These are phyloP conservation scores for Chlorella sp. DNA, from an alignment of 139 green algal species.

Conservation along the genomic window DNA sequence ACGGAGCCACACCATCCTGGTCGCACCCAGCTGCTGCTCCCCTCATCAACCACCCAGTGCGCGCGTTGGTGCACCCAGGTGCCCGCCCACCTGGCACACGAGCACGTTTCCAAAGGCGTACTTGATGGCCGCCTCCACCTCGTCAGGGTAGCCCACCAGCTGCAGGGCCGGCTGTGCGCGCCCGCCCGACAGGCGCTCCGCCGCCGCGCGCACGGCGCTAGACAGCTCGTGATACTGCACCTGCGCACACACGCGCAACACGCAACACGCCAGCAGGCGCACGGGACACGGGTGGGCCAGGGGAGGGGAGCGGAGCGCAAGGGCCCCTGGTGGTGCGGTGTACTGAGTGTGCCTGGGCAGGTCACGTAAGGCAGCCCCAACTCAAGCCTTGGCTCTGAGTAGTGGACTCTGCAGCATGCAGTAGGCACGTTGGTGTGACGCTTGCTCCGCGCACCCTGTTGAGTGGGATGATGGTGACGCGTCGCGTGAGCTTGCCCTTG, in stretches of 20 bases:
- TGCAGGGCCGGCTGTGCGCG: slow-evolving; percentile 76
- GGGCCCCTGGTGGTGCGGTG: too few species aligned
- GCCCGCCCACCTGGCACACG: slow-evolving; percentile 76
- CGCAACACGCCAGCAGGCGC: too few species aligned
- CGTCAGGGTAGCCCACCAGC: slow-evolving; percentile 71
- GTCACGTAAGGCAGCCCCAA: too few species aligned
- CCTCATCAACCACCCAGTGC: too few species aligned
- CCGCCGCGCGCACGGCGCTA: slow-evolving; percentile 31
- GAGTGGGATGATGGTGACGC: slow-evolving; percentile 96
- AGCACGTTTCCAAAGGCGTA: slow-evolving; percentile 93
- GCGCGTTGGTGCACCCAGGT: too few species aligned
- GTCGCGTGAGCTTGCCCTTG: slow-evolving; percentile 66
- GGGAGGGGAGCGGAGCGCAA: too few species aligned
- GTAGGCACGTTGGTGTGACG: too few species aligned
- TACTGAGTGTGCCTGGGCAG: too few species aligned
- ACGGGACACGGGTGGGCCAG: too few species aligned
- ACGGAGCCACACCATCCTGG: background rate
- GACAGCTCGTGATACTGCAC: slow-evolving; percentile 21
- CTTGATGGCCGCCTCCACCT: slow-evolving; percentile 80
- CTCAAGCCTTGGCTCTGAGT: too few species aligned
- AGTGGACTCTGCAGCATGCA: background rate
- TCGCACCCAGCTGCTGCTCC: slow-evolving; percentile 2
- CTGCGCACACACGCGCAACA: too few species aligned
- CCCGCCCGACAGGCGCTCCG: slow-evolving; percentile 35
- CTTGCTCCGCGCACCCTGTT: slow-evolving; percentile 72